phyloP scores from a whole-genome alignment of 2,329 filamentous ascomycete species.

The Alternaria solani region DNA sequence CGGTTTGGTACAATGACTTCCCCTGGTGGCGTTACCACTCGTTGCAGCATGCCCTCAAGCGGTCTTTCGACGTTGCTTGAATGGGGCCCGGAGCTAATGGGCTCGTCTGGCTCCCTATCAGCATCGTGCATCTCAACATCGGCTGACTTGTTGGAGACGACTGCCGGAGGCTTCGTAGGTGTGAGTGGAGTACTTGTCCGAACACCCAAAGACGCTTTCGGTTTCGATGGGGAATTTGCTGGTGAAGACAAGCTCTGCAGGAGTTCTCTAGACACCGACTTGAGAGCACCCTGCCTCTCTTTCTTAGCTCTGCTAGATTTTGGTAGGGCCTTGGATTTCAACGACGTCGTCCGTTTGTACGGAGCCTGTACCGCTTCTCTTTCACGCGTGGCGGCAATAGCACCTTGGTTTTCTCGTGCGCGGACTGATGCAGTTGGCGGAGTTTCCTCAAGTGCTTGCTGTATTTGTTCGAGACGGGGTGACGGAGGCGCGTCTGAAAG shows the following conservation, averaged over 20 bases:
- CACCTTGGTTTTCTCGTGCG: slow-evolving; percentile 47
- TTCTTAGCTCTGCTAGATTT: slow-evolving; percentile 26
- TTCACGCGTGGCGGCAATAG: slow-evolving; percentile 38
- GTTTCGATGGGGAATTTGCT: slow-evolving; percentile 10
- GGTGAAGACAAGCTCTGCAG: slow-evolving; percentile 33
- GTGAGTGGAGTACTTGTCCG: slow-evolving; percentile 22
- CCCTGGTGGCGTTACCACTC: slow-evolving; percentile 26
- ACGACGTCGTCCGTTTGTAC: slow-evolving; percentile 28
- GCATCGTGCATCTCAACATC: slow-evolving; percentile 36
- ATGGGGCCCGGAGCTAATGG: slow-evolving; percentile 28
- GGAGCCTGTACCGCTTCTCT: slow-evolving; percentile 27
- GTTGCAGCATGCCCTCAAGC: slow-evolving; percentile 8
- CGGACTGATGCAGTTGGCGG: slow-evolving; percentile 33
- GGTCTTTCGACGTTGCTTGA: slow-evolving; percentile 13
- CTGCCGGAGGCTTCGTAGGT: slow-evolving; percentile 14
- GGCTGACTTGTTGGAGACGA: neutral
- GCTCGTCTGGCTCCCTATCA: slow-evolving; percentile 27
- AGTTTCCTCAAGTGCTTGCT: slow-evolving; percentile 29
- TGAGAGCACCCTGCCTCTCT: slow-evolving; percentile 37
- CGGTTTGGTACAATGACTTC: slow-evolving; percentile 58
- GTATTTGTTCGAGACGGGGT: slow-evolving; percentile 27
- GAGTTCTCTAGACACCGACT: slow-evolving; percentile 37
- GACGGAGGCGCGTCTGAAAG: slow-evolving; percentile 19
- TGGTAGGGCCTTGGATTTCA: slow-evolving; percentile 32
- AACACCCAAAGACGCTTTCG: slow-evolving; percentile 6